A percentile compares a stretch with the other conserved stretches of the same genome.
Evolutionary conservation across 805 yeast species (phyloP).

Genomic region (Komagataella populi): DNA sequence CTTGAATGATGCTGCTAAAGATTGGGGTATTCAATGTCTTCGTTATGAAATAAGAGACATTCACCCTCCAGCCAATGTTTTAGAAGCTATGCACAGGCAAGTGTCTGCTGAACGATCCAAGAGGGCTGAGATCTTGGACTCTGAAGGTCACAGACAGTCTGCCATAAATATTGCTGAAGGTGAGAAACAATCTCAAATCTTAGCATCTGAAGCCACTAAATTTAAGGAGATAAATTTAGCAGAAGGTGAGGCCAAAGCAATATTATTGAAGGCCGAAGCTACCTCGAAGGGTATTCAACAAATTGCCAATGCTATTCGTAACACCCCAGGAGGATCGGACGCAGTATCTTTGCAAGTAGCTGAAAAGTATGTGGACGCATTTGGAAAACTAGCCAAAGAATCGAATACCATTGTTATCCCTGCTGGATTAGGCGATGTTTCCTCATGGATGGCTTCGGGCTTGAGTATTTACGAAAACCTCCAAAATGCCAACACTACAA

Average conservation of each 20-base stretch:
- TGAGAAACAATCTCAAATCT: slow-evolving; percentile 52
- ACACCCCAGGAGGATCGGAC: slow-evolving; percentile 57
- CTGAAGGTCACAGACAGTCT: slow-evolving; percentile 73
- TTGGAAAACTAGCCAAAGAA: slow-evolving; percentile 73
- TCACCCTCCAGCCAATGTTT: slow-evolving; percentile 74
- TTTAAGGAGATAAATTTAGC: slow-evolving; percentile 53
- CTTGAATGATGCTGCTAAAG: slow-evolving; percentile 71
- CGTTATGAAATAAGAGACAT: slow-evolving; percentile 82
- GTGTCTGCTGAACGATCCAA: slow-evolving; percentile 80
- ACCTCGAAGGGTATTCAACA: slow-evolving; percentile 56
- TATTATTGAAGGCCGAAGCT: slow-evolving; percentile 52
- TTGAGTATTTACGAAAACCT: slow-evolving; percentile 44
- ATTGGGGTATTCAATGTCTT: slow-evolving; percentile 77
- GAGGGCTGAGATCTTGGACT: slow-evolving; percentile 76
- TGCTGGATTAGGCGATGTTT: slow-evolving; percentile 59
- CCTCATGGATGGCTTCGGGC: slow-evolving; percentile 65
- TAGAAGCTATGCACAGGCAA: slow-evolving; percentile 86
- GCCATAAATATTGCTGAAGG: slow-evolving; percentile 80
- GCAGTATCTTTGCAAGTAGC: slow-evolving; percentile 76
- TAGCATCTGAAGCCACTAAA: slow-evolving; percentile 64
- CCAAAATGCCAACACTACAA: background rate
- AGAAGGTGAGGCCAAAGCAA: slow-evolving; percentile 63
- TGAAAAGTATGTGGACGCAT: slow-evolving; percentile 71
- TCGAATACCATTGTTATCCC: slow-evolving; percentile 70
- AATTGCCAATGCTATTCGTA: slow-evolving; percentile 53